Evolutionary conservation across 768 basidiomycete species (phyloP).

Genomic region (Rhodosporidiobolus sp.): DNA sequence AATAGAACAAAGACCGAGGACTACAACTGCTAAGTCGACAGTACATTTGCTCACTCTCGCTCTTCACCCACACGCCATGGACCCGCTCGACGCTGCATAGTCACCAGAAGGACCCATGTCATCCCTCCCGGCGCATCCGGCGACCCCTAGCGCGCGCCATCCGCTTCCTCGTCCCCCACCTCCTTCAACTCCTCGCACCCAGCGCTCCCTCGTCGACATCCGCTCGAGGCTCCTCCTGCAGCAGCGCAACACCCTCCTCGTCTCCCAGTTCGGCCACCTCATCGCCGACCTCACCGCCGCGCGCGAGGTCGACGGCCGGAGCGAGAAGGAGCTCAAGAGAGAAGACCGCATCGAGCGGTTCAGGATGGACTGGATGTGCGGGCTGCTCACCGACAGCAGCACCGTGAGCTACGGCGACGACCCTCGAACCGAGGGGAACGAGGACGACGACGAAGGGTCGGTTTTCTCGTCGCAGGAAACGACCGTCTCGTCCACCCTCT

Average conservation of each 20-base stretch:
- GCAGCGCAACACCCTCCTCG: conserved; percentile 1
- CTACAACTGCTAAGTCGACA: too few species aligned
- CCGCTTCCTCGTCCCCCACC: not conserved
- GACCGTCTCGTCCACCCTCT: not conserved
- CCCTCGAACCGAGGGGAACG: not conserved
- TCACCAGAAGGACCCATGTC: too few species aligned
- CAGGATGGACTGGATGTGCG: conserved; percentile 13
- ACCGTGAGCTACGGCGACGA: too few species aligned
- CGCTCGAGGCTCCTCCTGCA: conserved; percentile 4
- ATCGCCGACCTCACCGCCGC: conserved; percentile 23
- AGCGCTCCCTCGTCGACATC: conserved; percentile 11
- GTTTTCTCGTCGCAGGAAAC: not conserved
- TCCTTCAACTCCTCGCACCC: not conserved
- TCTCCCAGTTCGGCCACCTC: conserved; percentile 11
- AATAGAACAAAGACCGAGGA: too few species aligned
- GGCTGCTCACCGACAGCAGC: conserved; percentile 2
- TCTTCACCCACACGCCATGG: too few species aligned
- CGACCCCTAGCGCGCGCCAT: not conserved
- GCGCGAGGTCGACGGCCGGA: not conserved
- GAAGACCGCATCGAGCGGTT: conserved; percentile 25
- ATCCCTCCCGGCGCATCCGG: not conserved
- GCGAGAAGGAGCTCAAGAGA: not conserved
- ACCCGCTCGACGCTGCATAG: too few species aligned
- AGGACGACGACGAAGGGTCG: conserved; percentile 7
- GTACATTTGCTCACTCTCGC: too few species aligned